Conservation (phyloP, 371 early-diverging fungal species). For the Apophysomyces trapeziformis region DNA sequence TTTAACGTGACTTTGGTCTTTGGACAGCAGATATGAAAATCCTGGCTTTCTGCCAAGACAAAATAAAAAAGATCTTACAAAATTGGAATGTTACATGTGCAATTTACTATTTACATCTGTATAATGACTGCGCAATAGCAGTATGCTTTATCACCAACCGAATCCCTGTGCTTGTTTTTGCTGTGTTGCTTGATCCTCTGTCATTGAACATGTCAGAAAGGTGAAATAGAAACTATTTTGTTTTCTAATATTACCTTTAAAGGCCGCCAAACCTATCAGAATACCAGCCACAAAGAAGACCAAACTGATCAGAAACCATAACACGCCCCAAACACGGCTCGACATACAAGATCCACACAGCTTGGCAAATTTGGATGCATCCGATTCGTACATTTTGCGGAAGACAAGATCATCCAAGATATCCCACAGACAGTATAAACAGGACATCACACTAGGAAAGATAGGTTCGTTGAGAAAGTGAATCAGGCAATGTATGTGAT, state of each 20-base stretch:
- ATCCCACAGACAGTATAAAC: constrained; percentile 92
- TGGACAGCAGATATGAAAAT: too few species aligned
- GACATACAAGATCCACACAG: constrained; percentile 79
- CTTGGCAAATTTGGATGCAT: constrained; percentile 88
- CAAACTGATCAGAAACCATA: constrained; percentile 89
- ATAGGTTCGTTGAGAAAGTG: not conserved
- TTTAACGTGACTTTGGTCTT: not conserved
- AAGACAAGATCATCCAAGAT: constrained; percentile 92
- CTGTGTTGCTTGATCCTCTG: constrained; percentile 27
- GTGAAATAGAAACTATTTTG: not conserved
- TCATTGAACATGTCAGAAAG: not conserved
- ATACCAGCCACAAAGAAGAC: constrained; percentile 80
- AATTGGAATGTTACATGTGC: not conserved
- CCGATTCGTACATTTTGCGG: constrained; percentile 90
- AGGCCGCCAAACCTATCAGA: constrained; percentile 77
- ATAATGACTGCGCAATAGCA: not conserved
- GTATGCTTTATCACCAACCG: constrained; percentile 17
- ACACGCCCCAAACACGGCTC: constrained; percentile 84
- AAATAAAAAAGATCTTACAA: not conserved
- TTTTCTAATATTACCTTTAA: constrained; percentile 57
- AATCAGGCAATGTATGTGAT: not conserved
- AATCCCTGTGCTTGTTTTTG: constrained; percentile 22
- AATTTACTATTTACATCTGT: not conserved
- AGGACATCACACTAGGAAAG: constrained; percentile 78
- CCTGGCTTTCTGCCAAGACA: not conserved